These are phyloP conservation scores for Schizophyllum commune DNA, from an alignment of 1,284 basidiomycete species.

Conservation along the genomic window DNA sequence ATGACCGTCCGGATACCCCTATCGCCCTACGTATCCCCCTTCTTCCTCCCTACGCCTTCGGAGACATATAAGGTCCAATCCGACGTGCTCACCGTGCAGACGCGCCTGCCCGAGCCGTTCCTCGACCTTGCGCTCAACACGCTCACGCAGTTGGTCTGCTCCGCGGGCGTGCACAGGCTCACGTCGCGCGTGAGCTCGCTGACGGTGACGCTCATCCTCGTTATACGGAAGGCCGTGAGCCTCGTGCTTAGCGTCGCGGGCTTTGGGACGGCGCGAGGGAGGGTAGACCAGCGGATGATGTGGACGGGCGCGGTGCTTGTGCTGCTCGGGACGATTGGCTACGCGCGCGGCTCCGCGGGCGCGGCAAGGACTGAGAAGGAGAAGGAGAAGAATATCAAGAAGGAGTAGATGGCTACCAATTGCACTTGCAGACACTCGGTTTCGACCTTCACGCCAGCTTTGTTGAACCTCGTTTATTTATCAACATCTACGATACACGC, in stretches of 20 bases:
- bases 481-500: too few species aligned
- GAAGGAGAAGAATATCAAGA: slow-evolving; percentile 11
- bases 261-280: not conserved
- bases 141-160: slow-evolving; percentile 80
- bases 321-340: slow-evolving; percentile 65
- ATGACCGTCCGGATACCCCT: slow-evolving; percentile 12
- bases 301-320: slow-evolving; percentile 66
- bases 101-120: slow-evolving; percentile 52
- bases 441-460: not conserved
- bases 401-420: too few species aligned
- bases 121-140: slow-evolving; percentile 72
- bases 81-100: slow-evolving; percentile 9
- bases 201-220: slow-evolving; percentile 83
- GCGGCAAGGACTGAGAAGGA: slow-evolving; percentile 18
- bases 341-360: slow-evolving; percentile 40
- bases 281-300: slow-evolving; percentile 36
- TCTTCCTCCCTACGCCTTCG: slow-evolving; percentile 11
- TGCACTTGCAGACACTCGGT: not conserved
- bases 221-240: slow-evolving; percentile 84
- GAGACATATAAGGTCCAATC: slow-evolving; percentile 7
- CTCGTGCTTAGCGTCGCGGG: slow-evolving; percentile 64
- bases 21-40: slow-evolving; percentile 16
- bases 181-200: slow-evolving; percentile 74
- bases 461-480: too few species aligned
- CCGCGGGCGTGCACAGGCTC: slow-evolving; percentile 85